Evolutionary conservation across 1,284 basidiomycete species (phyloP), one percentile per base, ranked within the genome.

Genomic region (Tilletia setariae): DNA sequence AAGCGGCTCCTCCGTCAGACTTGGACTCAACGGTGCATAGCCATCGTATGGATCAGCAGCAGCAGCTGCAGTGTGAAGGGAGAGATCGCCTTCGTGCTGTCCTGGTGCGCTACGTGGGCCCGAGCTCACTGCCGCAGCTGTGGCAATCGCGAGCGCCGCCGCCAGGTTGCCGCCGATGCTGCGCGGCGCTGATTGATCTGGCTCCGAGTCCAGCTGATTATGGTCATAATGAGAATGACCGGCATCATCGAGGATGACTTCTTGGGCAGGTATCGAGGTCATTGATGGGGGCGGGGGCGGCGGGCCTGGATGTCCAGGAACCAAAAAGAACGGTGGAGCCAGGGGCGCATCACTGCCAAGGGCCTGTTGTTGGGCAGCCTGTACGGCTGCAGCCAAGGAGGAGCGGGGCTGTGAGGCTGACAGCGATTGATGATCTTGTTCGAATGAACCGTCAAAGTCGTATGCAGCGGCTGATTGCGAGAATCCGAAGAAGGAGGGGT

Each of bases 1-100:
- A 2, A 59, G 23, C 1, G 53, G 53, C 9, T 16, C 25, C 15
- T 59, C 53, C 23, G 16, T 59, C 23, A 59, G 23, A 59, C 53
- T 59, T 11, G 53, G 53, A 30, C 53, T 59, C 21, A 59, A 25
- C 8, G 53, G 53, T 11, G 25, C 53, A 28, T 59, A 59, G 47
- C 25, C n/a, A 19, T 44, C 19, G 11, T 9, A 21, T 21, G 49
- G 49, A 51, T 13, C 43, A 19, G 19, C 11, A 19, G 11, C 43
- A 19, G 9, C 43, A 19, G 9, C 43, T 44, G 9, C n/a, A n/a
- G n/a, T n/a, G n/a, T n/a, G n/a, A n/a, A n/a, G n/a, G n/a, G n/a
- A n/a, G n/a, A n/a, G n/a, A n/a, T n/a, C n/a, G n/a, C n/a, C n/a
- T n/a, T n/a, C n/a, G n/a, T n/a, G n/a, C n/a, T n/a, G n/a, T n/a